phyloP scores from a whole-genome alignment of 352 stramenopile species.

The Peronospora farinosa region DNA sequence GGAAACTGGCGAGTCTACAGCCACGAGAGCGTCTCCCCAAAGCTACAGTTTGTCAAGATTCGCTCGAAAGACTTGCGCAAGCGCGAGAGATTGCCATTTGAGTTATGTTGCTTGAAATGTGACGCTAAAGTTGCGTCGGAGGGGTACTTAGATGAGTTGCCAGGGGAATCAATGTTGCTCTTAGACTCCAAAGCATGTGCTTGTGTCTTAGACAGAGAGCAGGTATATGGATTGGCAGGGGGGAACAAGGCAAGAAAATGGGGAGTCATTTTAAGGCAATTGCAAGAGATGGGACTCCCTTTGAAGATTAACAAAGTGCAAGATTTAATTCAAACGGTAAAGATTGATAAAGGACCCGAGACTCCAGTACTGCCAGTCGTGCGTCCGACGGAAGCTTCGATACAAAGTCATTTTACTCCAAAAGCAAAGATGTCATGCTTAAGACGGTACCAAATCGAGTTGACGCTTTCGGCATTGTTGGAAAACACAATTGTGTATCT shows the following conservation, averaged over 20 bases:
- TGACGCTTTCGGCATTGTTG: conserved; percentile 56
- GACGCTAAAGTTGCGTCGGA: conserved; percentile 45
- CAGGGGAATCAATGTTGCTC: conserved; percentile 31
- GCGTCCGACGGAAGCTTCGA: conserved; percentile 26
- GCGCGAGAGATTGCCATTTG: conserved; percentile 38
- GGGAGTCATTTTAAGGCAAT: conserved; percentile 28
- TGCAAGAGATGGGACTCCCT: conserved; percentile 28
- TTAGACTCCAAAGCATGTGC: conserved; percentile 47
- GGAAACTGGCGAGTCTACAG: conserved; percentile 35
- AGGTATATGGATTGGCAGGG: conserved; percentile 5
- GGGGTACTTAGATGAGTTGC: conserved; percentile 31
- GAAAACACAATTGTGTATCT: conserved; percentile 81
- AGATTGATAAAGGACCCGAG: neutral
- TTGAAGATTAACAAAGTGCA: conserved; percentile 21
- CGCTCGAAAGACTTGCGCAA: conserved; percentile 37
- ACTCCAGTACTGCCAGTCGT: conserved; percentile 14
- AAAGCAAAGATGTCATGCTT: conserved; percentile 43
- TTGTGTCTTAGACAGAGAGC: conserved; percentile 24
- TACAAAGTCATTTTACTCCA: conserved; percentile 28
- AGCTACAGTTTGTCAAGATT: conserved; percentile 43
- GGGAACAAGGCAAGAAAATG: conserved; percentile 26
- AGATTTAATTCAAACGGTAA: conserved; percentile 9
- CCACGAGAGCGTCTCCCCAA: conserved; percentile 22
- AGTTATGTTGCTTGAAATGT: conserved; percentile 45
- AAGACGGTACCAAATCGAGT: conserved; percentile 61